A percentile compares a stretch with the other conserved stretches of the same genome.
phyloP scores from a whole-genome alignment of 805 yeast species.

The Saturnispora gosingensis region DNA sequence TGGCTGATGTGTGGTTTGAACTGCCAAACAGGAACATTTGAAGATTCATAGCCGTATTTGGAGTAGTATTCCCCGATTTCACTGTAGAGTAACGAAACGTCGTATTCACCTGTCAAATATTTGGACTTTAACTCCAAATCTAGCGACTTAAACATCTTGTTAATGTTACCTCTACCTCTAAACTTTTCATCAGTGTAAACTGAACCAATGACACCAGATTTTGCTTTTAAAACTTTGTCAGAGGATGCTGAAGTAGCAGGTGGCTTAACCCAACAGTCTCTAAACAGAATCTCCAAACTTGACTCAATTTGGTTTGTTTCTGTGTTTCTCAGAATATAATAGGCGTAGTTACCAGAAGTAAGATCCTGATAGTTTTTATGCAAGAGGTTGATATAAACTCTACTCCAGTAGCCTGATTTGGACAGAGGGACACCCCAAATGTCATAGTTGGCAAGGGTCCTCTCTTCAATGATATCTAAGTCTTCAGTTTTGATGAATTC shows the following conservation, averaged over 20 bases:
- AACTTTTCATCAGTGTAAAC: conserved; percentile 42
- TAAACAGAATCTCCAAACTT: conserved; percentile 23
- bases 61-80: conserved; percentile 64
- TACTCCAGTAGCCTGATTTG: conserved; percentile 14
- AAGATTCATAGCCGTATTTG: conserved; percentile 45
- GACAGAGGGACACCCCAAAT: conserved; percentile 22
- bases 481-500: conserved; percentile 16
- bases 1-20: conserved; percentile 3
- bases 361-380: conserved; percentile 8
- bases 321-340: conserved; percentile 21
- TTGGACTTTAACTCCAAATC: conserved; percentile 20
- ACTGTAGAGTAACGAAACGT: conserved; percentile 48
- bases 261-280: conserved; percentile 15
- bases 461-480: conserved; percentile 13
- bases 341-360: conserved; percentile 5
- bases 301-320: conserved; percentile 9
- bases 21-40: conserved; percentile 16
- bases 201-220: conserved; percentile 40
- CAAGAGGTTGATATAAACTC: not conserved
- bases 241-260: not conserved
- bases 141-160: conserved; percentile 33
- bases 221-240: conserved; percentile 7
- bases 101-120: conserved; percentile 15
- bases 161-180: conserved; percentile 51
- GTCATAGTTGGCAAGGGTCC: conserved; percentile 17